Percentiles rank a stretch among this genome's conserved stretches.
phyloP scores from a whole-genome alignment of 345 rosid species.

The Limnanthes douglasii region DNA sequence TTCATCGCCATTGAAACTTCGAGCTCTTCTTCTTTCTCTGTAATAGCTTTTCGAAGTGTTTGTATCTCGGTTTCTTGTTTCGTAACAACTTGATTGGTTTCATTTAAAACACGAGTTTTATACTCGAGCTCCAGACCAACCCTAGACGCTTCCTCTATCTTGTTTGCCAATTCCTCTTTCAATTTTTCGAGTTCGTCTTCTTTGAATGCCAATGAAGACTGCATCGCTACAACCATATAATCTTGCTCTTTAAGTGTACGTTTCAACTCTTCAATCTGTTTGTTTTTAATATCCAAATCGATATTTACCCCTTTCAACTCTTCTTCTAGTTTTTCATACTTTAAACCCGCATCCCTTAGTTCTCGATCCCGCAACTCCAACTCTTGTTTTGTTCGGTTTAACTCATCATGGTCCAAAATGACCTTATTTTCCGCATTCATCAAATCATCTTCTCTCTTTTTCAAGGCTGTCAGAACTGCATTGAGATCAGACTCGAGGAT shows the following conservation, averaged over 20 bases:
- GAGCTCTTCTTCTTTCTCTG: slow-evolving; percentile 53
- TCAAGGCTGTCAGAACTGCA: slow-evolving; percentile 47
- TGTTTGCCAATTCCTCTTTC: slow-evolving; percentile 28
- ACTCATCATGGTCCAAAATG: slow-evolving; percentile 32
- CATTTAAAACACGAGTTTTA: slow-evolving; percentile 40
- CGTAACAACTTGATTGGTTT: slow-evolving; percentile 46
- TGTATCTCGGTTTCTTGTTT: slow-evolving; percentile 51
- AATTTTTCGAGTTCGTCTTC: slow-evolving; percentile 40
- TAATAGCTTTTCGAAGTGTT: slow-evolving; percentile 28
- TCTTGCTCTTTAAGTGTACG: slow-evolving; percentile 37
- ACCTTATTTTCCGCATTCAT: slow-evolving; percentile 40
- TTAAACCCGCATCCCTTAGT: slow-evolving; percentile 28
- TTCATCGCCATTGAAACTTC: slow-evolving; percentile 21
- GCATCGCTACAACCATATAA: slow-evolving; percentile 25
- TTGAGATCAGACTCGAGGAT: slow-evolving; percentile 52
- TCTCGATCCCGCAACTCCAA: slow-evolving; percentile 33
- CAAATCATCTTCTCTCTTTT: slow-evolving; percentile 54
- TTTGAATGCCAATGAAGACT: slow-evolving; percentile 27
- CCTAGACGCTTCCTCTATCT: slow-evolving; percentile 30
- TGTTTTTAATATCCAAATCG: slow-evolving; percentile 48
- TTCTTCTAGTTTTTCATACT: slow-evolving; percentile 40
- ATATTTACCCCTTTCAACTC: slow-evolving; percentile 41
- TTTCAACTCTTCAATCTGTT: slow-evolving; percentile 52
- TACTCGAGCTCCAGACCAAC: slow-evolving; percentile 26
- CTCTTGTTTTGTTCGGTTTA: slow-evolving; percentile 37